These are phyloP conservation scores for Fusarium veterinarium DNA, from an alignment of 2,329 filamentous ascomycete species.

Conservation along the genomic window DNA sequence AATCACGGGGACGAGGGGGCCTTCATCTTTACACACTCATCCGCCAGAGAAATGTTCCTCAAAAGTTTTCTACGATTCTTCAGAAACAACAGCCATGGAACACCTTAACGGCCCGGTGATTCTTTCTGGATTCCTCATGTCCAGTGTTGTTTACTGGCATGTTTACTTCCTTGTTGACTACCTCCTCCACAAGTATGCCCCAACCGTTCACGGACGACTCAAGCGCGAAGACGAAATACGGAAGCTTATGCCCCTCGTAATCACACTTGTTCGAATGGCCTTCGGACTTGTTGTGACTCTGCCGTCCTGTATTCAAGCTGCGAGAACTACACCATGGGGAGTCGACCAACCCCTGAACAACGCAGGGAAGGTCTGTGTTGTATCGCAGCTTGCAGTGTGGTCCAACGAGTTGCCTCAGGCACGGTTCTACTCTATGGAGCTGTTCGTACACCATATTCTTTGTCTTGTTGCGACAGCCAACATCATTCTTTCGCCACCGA, in stretches of 20 bases:
- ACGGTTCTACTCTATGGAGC: constrained; percentile 28
- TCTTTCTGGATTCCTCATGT: constrained; percentile 33
- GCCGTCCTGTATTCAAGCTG: constrained; percentile 35
- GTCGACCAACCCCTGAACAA: constrained; percentile 30
- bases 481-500: constrained; percentile 31
- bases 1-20: background rate
- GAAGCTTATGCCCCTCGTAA: constrained; percentile 31
- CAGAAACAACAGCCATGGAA: constrained; percentile 5
- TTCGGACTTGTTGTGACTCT: constrained; percentile 44
- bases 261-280: constrained; percentile 36
- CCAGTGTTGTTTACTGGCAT: constrained; percentile 37
- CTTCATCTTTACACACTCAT: background rate
- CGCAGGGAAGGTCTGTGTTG: constrained; percentile 40
- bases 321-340: constrained; percentile 37
- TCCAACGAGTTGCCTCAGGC: constrained; percentile 32
- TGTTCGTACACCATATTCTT: constrained; percentile 43
- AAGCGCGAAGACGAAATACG: constrained; percentile 16
- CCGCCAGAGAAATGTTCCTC: background rate
- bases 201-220: constrained; percentile 25
- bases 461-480: constrained; percentile 40
- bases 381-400: constrained; percentile 42
- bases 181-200: constrained; percentile 18
- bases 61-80: background rate
- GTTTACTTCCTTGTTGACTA: constrained; percentile 19
- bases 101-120: constrained; percentile 28